phyloP scores from a whole-genome alignment of 805 yeast species.

The Tetrapisispora namnaoensis region DNA sequence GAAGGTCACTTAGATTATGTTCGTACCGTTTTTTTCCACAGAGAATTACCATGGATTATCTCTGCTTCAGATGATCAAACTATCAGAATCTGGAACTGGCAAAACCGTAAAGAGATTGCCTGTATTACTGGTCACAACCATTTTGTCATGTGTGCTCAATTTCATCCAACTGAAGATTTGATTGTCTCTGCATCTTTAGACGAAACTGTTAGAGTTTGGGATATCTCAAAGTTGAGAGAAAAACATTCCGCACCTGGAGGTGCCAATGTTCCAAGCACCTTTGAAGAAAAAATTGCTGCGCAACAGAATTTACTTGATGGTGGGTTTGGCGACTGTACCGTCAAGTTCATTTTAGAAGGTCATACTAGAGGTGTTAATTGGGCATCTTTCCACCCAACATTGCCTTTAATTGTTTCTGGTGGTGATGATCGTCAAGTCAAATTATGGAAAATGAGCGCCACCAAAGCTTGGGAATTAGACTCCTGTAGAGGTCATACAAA shows the following conservation, averaged over 20 bases:
- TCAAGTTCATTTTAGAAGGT: slow-evolving; percentile 92
- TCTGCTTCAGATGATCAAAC: slow-evolving; percentile 97
- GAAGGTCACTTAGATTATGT: slow-evolving; percentile 93
- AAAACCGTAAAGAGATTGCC: slow-evolving; percentile 93
- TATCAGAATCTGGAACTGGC: slow-evolving; percentile 99
- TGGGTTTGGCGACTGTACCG: slow-evolving; percentile 91
- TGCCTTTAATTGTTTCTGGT: slow-evolving; percentile 89
- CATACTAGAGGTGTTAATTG: slow-evolving; percentile 98
- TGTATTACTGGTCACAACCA: slow-evolving; percentile 97
- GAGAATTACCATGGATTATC: slow-evolving; percentile 93
- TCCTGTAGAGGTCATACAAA: slow-evolving; percentile 97
- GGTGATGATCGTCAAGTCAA: slow-evolving; percentile 94
- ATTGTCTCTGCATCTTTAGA: slow-evolving; percentile 93
- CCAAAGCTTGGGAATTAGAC: slow-evolving; percentile 98
- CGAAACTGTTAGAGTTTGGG: slow-evolving; percentile 99
- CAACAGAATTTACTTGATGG: slow-evolving; percentile 78
- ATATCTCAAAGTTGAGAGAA: slow-evolving; percentile 87
- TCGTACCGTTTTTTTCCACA: slow-evolving; percentile 89
- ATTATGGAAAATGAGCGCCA: slow-evolving; percentile 95
- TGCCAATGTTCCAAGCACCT: slow-evolving; percentile 22
- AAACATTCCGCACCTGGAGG: slow-evolving; percentile 80
- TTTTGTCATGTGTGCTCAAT: slow-evolving; percentile 96
- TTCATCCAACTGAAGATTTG: slow-evolving; percentile 91
- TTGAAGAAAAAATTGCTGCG: slow-evolving; percentile 34
- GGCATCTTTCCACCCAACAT: slow-evolving; percentile 96